phyloP scores from a whole-genome alignment of 106 monocot genomes.

The Allium cepa region DNA sequence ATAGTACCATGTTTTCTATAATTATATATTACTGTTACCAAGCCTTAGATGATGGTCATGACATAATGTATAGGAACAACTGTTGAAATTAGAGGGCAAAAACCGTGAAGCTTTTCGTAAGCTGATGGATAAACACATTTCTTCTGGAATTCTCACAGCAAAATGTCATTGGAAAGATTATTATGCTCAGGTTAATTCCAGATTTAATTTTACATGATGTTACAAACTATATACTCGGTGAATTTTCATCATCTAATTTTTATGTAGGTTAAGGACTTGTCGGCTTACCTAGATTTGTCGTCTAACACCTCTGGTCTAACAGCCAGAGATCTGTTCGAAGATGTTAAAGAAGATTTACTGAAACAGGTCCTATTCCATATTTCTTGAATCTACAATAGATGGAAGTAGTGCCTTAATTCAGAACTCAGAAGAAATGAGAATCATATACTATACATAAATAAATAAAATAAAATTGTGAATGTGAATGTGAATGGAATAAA shows the following conservation, averaged over 20 bases:
- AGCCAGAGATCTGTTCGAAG: constrained; percentile 91
- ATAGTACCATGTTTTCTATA: neutral
- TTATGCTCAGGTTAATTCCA: constrained; percentile 46
- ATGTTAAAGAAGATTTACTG: constrained; percentile 64
- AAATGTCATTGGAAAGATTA: constrained; percentile 90
- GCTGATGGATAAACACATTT: constrained; percentile 69
- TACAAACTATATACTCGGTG: neutral
- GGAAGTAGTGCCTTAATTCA: too few species aligned
- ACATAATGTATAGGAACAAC: constrained; percentile 36
- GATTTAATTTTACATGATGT: neutral
- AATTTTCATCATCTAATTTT: neutral
- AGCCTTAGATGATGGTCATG: neutral
- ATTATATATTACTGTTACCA: neutral
- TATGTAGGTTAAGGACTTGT: constrained; percentile 51
- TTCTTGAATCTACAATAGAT: too few species aligned
- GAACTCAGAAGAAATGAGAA: too few species aligned
- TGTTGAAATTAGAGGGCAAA: constrained; percentile 61
- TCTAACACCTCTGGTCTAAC: constrained; percentile 79
- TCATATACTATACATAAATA: too few species aligned
- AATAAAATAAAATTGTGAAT: too few species aligned
- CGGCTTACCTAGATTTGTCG: constrained; percentile 48
- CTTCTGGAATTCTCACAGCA: constrained; percentile 60
- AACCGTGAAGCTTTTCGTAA: constrained; percentile 83
- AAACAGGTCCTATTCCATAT: constrained; percentile 38
- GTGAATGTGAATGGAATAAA: too few species aligned